These are phyloP conservation scores for Globisporangium abappressorium DNA, from an alignment of 352 stramenopile genomes.

Conservation along the genomic window DNA sequence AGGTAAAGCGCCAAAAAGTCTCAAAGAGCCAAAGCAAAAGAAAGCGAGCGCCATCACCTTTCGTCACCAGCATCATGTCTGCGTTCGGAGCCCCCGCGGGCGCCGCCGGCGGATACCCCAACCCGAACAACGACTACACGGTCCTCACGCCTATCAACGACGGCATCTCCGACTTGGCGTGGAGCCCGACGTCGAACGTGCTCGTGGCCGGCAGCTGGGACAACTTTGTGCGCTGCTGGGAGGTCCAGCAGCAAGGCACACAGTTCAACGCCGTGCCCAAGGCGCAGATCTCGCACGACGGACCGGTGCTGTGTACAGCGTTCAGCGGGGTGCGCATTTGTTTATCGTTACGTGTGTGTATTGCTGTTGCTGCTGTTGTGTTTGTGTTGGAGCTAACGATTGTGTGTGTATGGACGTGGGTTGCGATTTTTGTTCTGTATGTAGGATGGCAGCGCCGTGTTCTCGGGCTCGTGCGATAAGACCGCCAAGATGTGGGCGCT, in stretches of 20 bases:
- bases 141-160: slow-evolving; percentile 62
- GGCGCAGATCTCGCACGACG: slow-evolving; percentile 87
- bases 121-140: slow-evolving; percentile 79
- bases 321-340: slow-evolving; percentile 75
- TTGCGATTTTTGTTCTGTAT: background rate
- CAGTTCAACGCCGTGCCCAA: slow-evolving; percentile 78
- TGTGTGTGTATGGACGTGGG: background rate
- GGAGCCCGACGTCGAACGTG: slow-evolving; percentile 73
- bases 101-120: slow-evolving; percentile 49
- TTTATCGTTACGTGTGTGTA: background rate
- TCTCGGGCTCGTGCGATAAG: slow-evolving; percentile 93
- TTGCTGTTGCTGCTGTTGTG: background rate
- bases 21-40: slow-evolving; percentile 2
- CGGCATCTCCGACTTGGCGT: slow-evolving; percentile 74
- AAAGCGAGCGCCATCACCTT: background rate
- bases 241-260: slow-evolving; percentile 67
- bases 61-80: slow-evolving; percentile 15
- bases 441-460: slow-evolving; percentile 92
- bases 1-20: background rate
- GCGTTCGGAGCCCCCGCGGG: slow-evolving; percentile 50
- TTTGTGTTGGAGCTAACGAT: background rate
- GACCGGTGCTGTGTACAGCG: slow-evolving; percentile 88
- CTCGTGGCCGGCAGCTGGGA: slow-evolving; percentile 80
- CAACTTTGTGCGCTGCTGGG: slow-evolving; percentile 82
- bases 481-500: slow-evolving; percentile 95